Conservation (phyloP, 768 basidiomycete genomes). For the Lentinula detonsa region DNA sequence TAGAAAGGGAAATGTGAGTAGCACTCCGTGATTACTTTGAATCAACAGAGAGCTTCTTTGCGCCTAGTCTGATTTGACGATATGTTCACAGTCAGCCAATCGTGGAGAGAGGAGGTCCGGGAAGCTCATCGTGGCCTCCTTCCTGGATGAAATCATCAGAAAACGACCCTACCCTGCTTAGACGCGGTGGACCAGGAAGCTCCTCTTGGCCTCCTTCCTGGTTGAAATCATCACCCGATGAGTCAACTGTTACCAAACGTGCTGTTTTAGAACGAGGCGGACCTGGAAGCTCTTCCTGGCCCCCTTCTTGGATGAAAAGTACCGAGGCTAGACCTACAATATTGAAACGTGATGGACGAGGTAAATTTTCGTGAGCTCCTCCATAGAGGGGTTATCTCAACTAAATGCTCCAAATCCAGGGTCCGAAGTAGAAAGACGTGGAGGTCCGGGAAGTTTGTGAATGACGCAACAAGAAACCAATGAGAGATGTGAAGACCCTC, state of each 20-base stretch:
- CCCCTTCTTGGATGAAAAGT: constrained; percentile 1
- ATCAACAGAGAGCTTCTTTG: neutral
- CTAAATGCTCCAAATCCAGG: neutral
- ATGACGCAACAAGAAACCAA: neutral
- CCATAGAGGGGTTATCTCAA: neutral
- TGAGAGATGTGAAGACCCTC: neutral
- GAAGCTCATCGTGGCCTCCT: neutral
- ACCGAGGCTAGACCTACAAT: neutral
- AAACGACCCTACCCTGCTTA: neutral
- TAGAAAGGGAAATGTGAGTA: neutral
- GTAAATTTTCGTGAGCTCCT: neutral
- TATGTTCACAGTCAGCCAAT: neutral
- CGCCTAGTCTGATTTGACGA: neutral
- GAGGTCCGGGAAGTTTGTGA: neutral
- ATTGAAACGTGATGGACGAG: neutral
- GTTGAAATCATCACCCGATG: neutral
- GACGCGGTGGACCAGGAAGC: neutral
- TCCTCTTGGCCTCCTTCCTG: constrained; percentile 1
- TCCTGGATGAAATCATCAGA: neutral
- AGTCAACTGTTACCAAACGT: neutral
- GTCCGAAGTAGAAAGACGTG: neutral
- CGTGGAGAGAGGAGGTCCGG: neutral
- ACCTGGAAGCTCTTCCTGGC: constrained; percentile 1
- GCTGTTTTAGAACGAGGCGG: neutral
- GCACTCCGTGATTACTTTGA: neutral